Conservation (phyloP, 228 moss, liverwort and hornwort genomes). For the Sphagnum magellanicum region DNA sequence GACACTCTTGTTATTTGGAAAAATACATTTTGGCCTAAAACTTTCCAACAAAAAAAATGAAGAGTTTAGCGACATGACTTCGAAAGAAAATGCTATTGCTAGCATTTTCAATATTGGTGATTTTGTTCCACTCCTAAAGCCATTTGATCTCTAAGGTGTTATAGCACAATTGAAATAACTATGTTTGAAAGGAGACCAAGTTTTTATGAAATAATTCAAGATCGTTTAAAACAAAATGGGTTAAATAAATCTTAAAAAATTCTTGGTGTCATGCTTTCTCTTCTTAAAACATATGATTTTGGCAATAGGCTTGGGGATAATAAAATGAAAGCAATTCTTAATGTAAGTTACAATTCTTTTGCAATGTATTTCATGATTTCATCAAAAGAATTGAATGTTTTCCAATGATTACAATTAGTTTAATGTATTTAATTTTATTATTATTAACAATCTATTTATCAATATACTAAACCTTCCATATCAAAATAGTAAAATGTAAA, state of each 20-base stretch:
- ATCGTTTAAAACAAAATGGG: slow-evolving; percentile 14
- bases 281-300: slow-evolving; percentile 13
- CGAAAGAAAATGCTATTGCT: slow-evolving; percentile 7
- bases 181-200: slow-evolving; percentile 10
- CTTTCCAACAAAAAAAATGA: slow-evolving; percentile 10
- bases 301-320: slow-evolving; percentile 14
- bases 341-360: neutral
- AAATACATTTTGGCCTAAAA: slow-evolving; percentile 11
- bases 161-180: neutral
- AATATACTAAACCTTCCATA: too few species aligned
- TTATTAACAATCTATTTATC: too few species aligned
- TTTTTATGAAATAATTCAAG: slow-evolving; percentile 14
- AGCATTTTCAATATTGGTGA: slow-evolving; percentile 19
- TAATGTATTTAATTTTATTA: too few species aligned
- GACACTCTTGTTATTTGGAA: slow-evolving; percentile 3
- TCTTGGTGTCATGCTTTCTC: slow-evolving; percentile 21
- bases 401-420: too few species aligned
- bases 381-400: too few species aligned
- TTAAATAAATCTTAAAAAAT: slow-evolving; percentile 21
- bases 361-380: too few species aligned
- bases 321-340: slow-evolving; percentile 23
- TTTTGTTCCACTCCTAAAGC: slow-evolving; percentile 17
- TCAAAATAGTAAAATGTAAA: too few species aligned
- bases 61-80: slow-evolving; percentile 1
- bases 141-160: slow-evolving; percentile 16